These are phyloP conservation scores for Kodamaea nitidulidarum DNA, from an alignment of 805 yeast species.

Conservation along the genomic window DNA sequence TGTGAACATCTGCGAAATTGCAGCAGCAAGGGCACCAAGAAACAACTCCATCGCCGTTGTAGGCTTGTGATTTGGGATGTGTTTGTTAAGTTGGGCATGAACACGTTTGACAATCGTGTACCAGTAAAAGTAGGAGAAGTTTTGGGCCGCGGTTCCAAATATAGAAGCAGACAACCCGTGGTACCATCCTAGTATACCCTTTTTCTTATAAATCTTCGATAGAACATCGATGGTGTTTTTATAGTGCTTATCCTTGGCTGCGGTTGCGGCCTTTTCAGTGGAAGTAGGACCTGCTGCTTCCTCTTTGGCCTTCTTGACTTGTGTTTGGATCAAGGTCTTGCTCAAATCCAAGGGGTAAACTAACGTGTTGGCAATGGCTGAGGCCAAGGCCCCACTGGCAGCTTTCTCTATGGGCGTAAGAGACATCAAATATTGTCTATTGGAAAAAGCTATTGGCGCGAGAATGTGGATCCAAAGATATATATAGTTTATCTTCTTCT, in stretches of 20 bases:
- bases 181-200: slow-evolving; percentile 68
- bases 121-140: slow-evolving; percentile 85
- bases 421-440: slow-evolving; percentile 33
- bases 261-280: slow-evolving; percentile 15
- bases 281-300: slow-evolving; percentile 8
- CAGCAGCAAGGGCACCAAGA: slow-evolving; percentile 79
- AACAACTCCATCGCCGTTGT: slow-evolving; percentile 65
- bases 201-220: slow-evolving; percentile 48
- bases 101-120: slow-evolving; percentile 65
- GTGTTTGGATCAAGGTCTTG: slow-evolving; percentile 75
- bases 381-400: slow-evolving; percentile 76
- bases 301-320: slow-evolving; percentile 32
- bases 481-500: slow-evolving; percentile 2
- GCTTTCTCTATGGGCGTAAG: slow-evolving; percentile 74
- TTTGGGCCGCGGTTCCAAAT: slow-evolving; percentile 69
- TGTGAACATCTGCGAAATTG: slow-evolving; percentile 74
- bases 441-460: neutral
- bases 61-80: slow-evolving; percentile 34
- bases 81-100: slow-evolving; percentile 40
- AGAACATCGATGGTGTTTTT: slow-evolving; percentile 61
- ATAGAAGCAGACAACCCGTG: slow-evolving; percentile 66
- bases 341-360: slow-evolving; percentile 80
- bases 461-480: slow-evolving; percentile 3
- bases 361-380: slow-evolving; percentile 70
- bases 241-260: slow-evolving; percentile 36